Base-by-base conservation (phyloP, 1,284 basidiomycete species). In the Naganishia liquefaciens region DNA sequence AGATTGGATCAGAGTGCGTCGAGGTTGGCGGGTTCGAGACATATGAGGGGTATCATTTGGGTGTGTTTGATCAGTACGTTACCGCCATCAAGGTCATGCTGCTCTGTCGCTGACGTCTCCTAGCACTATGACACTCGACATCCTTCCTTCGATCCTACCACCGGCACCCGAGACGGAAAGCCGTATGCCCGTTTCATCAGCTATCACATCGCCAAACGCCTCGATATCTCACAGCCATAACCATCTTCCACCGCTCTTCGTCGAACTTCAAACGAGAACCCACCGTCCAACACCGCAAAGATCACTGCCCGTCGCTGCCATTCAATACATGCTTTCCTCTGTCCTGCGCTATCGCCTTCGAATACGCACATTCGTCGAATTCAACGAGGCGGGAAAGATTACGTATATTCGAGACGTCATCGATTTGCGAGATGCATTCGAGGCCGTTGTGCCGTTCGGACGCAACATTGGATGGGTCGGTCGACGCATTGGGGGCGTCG, bases 11-110 rank as follows among this genome's bases (percentile, higher is more conserved):
- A 3, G 76, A 77, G 46, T 77, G 75, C 64, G 67, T 63, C 19
- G 77, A 78, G 63, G 72, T 79, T 52, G 77, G 77, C 17, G 74
- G 70, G 47, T 75, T 78, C 74, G 77, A 79, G 61, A 77, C 75
- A 57, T 77, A 76, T 69, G 75, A 77, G 57, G 77, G 77, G 11
- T 74, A 74, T 63, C 74, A 76, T 57, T 55, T 76, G 11, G 76
- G 75, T 10, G 65, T 77, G 62, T 76, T 79, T 30, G 76, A 79
- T 53, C 77, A 79, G 76, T 77, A 64, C 51, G 75, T 71, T 47
- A 21, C 5, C 40, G 43, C 33, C 11, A 52, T 27, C 52, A 30
- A 57, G 25, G 30, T 27, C 13, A 5, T 17, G 3, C 63, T 28
- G 70, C 68, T 28, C 33, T 40, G n/a, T 4, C 25, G 25, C 21